phyloP scores from a whole-genome alignment of 2,329 filamentous ascomycete species.

The Fusarium redolens region DNA sequence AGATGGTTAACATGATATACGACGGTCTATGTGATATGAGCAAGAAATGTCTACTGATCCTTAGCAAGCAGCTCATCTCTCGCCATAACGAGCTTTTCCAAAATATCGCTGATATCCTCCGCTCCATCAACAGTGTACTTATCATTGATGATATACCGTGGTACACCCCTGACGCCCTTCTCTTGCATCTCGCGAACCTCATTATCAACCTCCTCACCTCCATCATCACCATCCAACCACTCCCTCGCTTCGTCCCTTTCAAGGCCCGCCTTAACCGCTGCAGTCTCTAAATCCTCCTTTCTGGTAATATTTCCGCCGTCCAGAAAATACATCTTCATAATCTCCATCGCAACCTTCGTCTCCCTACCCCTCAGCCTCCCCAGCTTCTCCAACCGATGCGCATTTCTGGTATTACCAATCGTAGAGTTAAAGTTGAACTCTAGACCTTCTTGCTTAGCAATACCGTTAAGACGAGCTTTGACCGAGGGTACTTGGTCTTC shows the following conservation, averaged over 20 bases:
- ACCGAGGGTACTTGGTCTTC: constrained; percentile 68
- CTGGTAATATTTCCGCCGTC: constrained; percentile 72
- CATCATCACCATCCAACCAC: constrained; percentile 65
- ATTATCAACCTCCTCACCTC: constrained; percentile 67
- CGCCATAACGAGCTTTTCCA: constrained; percentile 70
- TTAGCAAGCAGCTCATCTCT: constrained; percentile 45
- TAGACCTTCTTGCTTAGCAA: constrained; percentile 76
- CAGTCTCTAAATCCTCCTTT: constrained; percentile 61
- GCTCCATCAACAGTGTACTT: constrained; percentile 76
- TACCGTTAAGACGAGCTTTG: constrained; percentile 63
- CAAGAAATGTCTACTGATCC: not conserved
- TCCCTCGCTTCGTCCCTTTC: constrained; percentile 62
- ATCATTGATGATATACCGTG: constrained; percentile 79
- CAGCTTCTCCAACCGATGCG: constrained; percentile 73
- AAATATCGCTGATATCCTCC: constrained; percentile 75
- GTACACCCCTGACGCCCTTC: constrained; percentile 73
- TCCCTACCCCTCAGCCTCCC: constrained; percentile 64
- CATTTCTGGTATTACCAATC: constrained; percentile 58
- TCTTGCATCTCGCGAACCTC: constrained; percentile 65
- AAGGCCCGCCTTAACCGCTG: constrained; percentile 66
- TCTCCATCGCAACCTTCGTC: constrained; percentile 68
- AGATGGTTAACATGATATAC: not conserved
- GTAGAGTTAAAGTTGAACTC: constrained; percentile 71
- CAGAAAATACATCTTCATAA: constrained; percentile 76
- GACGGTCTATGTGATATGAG: not conserved